Percentiles rank a stretch among this genome's conserved stretches.
Conservation (phyloP, 257 asterid genomes). For the Gardenia jasminoides region DNA sequence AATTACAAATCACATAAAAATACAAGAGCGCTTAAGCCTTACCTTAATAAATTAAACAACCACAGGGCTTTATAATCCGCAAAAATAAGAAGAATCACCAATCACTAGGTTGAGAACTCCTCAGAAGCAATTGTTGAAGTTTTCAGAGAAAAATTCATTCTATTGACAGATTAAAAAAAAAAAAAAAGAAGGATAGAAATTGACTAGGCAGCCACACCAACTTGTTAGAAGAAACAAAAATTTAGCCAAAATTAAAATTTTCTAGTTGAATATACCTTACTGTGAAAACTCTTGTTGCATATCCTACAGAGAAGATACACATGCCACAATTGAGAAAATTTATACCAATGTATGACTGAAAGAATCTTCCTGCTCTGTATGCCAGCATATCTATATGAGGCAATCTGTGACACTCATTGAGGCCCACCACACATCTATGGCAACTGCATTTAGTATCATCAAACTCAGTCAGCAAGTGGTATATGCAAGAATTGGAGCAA, state of each 20-base stretch:
- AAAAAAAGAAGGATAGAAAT: no score
- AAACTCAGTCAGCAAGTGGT: slow-evolving; percentile 45
- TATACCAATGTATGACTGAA: slow-evolving; percentile 26
- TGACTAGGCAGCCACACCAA: no score
- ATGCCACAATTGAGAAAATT: not conserved
- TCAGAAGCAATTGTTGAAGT: no score
- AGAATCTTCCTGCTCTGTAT: slow-evolving; percentile 21
- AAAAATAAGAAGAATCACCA: not conserved
- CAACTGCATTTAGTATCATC: slow-evolving; percentile 55
- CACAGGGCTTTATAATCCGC: no score
- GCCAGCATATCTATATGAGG: slow-evolving; percentile 28
- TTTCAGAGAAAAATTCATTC: no score
- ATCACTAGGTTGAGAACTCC: not conserved
- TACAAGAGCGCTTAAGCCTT: no score
- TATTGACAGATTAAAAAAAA: no score
- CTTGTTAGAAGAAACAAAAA: no score
- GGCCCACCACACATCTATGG: slow-evolving; percentile 49
- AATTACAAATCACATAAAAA: no score
- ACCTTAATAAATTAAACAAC: no score
- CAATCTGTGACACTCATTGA: slow-evolving; percentile 45
- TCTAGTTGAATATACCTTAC: not conserved
- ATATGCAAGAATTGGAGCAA: slow-evolving; percentile 23
- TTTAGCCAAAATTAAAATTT: not conserved
- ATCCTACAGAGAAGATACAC: not conserved
- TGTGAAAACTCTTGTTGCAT: not conserved